Conservation (phyloP, 768 basidiomycete species). For the Suillus hirtellus region DNA sequence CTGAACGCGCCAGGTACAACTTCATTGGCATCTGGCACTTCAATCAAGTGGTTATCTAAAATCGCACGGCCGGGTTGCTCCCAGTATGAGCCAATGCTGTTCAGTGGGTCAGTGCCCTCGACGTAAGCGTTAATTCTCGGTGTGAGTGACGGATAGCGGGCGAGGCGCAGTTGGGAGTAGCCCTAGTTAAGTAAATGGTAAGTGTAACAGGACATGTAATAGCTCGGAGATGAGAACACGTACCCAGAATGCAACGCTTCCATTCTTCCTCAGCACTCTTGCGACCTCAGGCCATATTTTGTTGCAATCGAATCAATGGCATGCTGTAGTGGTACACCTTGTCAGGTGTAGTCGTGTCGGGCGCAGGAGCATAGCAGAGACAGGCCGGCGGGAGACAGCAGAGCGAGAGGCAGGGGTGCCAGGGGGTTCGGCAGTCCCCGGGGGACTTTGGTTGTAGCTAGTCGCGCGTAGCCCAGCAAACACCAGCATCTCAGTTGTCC, state of each 20-base stretch:
- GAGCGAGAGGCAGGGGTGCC: too few relatives aligned
- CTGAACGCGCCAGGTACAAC: constrained; percentile 37
- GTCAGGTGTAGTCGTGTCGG: too few relatives aligned
- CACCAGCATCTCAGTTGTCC: too few relatives aligned
- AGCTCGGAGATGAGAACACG: constrained; percentile 17
- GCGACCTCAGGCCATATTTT: constrained; percentile 70
- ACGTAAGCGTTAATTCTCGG: constrained; percentile 62
- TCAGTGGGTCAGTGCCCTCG: constrained; percentile 51
- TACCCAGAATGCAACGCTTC: constrained; percentile 77
- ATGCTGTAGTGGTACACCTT: constrained; percentile 46
- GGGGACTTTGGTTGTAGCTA: too few relatives aligned
- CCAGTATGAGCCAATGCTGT: constrained; percentile 69
- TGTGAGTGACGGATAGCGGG: constrained; percentile 54
- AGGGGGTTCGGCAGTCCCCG: too few relatives aligned
- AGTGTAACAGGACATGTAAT: neutral
- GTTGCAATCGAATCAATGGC: constrained; percentile 80
- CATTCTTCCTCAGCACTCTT: constrained; percentile 58
- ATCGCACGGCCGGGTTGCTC: constrained; percentile 76
- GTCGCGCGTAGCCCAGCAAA: too few relatives aligned
- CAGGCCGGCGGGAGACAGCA: too few relatives aligned
- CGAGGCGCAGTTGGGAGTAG: constrained; percentile 72
- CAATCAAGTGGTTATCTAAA: constrained; percentile 68
- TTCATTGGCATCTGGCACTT: constrained; percentile 54
- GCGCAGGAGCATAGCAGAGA: too few relatives aligned
- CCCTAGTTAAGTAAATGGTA: constrained; percentile 30